Percentiles rank a stretch among this genome's conserved stretches.
Conservation (phyloP, 257 asterid species). For the Nemophila menziesii region DNA sequence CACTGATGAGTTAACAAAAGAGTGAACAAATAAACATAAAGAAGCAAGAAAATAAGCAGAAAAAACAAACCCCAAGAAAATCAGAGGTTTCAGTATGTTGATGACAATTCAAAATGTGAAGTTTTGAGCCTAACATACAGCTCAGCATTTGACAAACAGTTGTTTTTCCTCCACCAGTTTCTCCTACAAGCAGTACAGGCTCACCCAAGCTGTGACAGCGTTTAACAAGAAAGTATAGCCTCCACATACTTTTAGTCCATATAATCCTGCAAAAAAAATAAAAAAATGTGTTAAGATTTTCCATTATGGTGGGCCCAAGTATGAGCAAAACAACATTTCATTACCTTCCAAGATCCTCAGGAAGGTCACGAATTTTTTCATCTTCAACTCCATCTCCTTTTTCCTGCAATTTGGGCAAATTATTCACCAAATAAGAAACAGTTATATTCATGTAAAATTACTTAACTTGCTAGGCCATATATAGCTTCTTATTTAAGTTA, state of each 20-base stretch:
- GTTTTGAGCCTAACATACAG: constrained; percentile 42
- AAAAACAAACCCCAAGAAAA: constrained; percentile 89
- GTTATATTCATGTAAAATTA: background rate
- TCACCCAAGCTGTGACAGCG: constrained; percentile 87
- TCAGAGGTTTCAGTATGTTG: constrained; percentile 94
- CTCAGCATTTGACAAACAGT: constrained; percentile 93
- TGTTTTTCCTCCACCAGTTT: constrained; percentile 99
- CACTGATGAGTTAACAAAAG: background rate
- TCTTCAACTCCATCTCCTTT: constrained; percentile 2
- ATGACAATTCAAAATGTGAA: constrained; percentile 86
- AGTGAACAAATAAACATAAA: background rate
- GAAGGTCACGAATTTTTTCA: background rate
- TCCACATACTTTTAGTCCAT: constrained; percentile 71
- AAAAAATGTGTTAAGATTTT: background rate
- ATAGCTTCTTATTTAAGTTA: background rate
- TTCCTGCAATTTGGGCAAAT: constrained; percentile 10
- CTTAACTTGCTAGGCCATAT: background rate
- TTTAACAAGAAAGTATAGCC: constrained; percentile 76
- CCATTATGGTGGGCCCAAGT: constrained; percentile 10
- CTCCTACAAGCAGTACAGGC: constrained; percentile 98
- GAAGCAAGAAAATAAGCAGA: constrained; percentile 4
- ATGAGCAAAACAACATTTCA: constrained; percentile 7
- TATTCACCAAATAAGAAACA: background rate
- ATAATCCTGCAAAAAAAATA: constrained; percentile 35
- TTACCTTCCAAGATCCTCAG: constrained; percentile 28